These are phyloP conservation scores for Arabis hirsuta DNA, from an alignment of 345 rosid genomes.

Conservation along the genomic window DNA sequence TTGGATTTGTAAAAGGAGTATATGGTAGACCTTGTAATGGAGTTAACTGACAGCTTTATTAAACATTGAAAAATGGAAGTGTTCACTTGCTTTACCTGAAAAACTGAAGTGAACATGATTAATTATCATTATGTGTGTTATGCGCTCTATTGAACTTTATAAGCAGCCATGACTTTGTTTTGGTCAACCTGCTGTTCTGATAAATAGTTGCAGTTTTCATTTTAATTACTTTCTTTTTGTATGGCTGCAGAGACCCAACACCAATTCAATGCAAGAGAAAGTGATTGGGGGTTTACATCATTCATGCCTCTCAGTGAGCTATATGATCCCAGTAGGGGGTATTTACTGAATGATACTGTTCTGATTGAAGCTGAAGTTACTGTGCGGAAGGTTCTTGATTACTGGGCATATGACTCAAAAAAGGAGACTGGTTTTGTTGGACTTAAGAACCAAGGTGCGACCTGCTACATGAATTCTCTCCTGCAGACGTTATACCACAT, in stretches of 20 bases:
- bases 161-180: slow-evolving; percentile 13
- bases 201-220: slow-evolving; percentile 7
- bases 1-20: slow-evolving; percentile 18
- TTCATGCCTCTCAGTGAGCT: slow-evolving; percentile 94
- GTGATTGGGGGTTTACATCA: slow-evolving; percentile 99
- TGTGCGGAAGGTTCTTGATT: slow-evolving; percentile 83
- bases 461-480: slow-evolving; percentile 98
- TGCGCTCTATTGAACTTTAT: slow-evolving; percentile 15
- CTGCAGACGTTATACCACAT: slow-evolving; percentile 87
- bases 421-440: slow-evolving; percentile 99
- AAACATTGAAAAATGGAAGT: not conserved
- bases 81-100: slow-evolving; percentile 20
- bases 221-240: slow-evolving; percentile 15
- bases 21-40: slow-evolving; percentile 6
- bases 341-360: slow-evolving; percentile 72
- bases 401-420: slow-evolving; percentile 96
- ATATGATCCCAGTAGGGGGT: slow-evolving; percentile 84
- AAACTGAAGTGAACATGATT: not conserved
- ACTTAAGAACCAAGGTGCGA: slow-evolving; percentile 98
- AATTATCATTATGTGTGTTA: not conserved
- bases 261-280: slow-evolving; percentile 94
- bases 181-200: slow-evolving; percentile 28
- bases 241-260: slow-evolving; percentile 82
- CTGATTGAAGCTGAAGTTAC: slow-evolving; percentile 93
- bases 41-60: slow-evolving; percentile 10